Evolutionary conservation across 495 filamentous ascomycete species (phyloP), one percentile per base, ranked within the genome.

Genomic region (Xylaria cubensis): DNA sequence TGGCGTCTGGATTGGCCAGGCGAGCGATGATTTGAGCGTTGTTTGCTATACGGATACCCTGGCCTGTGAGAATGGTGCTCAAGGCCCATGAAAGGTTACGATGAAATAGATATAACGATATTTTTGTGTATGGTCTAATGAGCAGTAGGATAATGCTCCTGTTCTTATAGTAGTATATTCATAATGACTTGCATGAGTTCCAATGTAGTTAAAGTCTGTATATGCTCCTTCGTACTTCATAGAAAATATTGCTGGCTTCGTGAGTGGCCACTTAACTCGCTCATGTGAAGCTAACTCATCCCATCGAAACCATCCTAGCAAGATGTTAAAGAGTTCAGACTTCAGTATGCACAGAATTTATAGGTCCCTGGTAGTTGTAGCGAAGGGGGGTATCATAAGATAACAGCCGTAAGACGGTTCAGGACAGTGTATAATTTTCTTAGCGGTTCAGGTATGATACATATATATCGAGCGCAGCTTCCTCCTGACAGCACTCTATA

Each of bases 1-100:
- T 55, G 74, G 44, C n/a, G 65, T 84, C 41, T 86, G 83, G 83
- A 36, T 86, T n/a, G 84, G 84, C 1, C 75, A 78, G 74, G 82
- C 78, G 64, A 86, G 84, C 42, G 84, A 86, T 73, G 55, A 68
- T 61, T 67, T 85, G 68, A 71, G 59, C n/a, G 51, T 81, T 1
- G 82, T 79, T 56, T 86, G 84, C 64, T 80, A 80, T 65, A 78
- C 77, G 44, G 80, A 80, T 74, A 76, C 53, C n/a, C 64, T 81
- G 73, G 36, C 26, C 50, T 86, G 84, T 64, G 80, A 82, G 73
- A 69, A 19, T 8, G 78, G 76, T 36, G 73, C 76, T 53, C 51
- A 70, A 67, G 63, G 74, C 39, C 81, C 82, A 4, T 84, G 41
- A 24, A 12, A n/a, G 42, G n/a, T 10, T 13, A n/a, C 21, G 39